phyloP scores from a whole-genome alignment of 2,329 filamentous ascomycete species.

The Mycosphaerella sp. region DNA sequence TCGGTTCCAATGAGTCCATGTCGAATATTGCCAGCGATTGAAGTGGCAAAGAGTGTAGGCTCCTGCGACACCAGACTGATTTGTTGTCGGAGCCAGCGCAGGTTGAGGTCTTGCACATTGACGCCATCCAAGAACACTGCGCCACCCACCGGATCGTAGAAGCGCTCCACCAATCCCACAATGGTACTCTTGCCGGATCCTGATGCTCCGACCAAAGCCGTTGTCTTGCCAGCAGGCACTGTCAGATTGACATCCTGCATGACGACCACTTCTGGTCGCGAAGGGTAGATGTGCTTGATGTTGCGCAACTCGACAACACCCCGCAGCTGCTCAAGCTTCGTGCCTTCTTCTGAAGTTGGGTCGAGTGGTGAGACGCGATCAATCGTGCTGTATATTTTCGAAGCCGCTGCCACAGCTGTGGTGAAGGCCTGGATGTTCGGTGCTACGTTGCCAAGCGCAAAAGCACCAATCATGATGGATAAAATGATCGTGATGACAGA shows the following conservation, averaged over 20 bases:
- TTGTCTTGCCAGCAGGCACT: constrained; percentile 84
- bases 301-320: constrained; percentile 75
- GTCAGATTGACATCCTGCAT: constrained; percentile 75
- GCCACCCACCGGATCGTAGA: constrained; percentile 84
- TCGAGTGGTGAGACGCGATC: constrained; percentile 82
- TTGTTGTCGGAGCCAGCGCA: constrained; percentile 86
- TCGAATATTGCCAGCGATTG: constrained; percentile 84
- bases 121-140: constrained; percentile 73
- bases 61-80: constrained; percentile 92
- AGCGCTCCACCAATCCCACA: constrained; percentile 85
- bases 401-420: constrained; percentile 72
- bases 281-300: constrained; percentile 91
- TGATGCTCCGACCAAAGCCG: constrained; percentile 87
- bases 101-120: constrained; percentile 73
- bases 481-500: constrained; percentile 79
- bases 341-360: constrained; percentile 63
- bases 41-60: constrained; percentile 81
- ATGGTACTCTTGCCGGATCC: constrained; percentile 94
- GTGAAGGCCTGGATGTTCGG: constrained; percentile 84
- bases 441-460: constrained; percentile 79
- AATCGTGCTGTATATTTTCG: constrained; percentile 91
- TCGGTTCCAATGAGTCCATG: constrained; percentile 82
- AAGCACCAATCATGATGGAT: constrained; percentile 87
- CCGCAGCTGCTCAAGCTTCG: constrained; percentile 63
- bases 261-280: constrained; percentile 79